Evolutionary conservation across 495 filamentous ascomycete species (phyloP).

Genomic region (Aspergillus haitiensis): DNA sequence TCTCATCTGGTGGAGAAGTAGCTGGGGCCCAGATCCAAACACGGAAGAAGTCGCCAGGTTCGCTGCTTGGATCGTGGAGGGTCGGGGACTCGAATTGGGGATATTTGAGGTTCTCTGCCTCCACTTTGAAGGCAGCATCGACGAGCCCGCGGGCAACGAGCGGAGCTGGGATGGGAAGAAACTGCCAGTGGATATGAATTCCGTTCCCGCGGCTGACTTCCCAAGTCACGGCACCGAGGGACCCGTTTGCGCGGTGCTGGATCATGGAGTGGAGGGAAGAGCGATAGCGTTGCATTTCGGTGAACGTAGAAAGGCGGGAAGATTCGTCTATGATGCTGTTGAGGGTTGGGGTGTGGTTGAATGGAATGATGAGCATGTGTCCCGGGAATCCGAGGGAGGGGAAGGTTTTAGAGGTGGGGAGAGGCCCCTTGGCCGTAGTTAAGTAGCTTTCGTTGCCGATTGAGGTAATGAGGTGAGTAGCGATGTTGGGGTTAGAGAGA

Average conservation of each 20-base stretch:
- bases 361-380: slow-evolving; percentile 89
- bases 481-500: slow-evolving; percentile 75
- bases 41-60: slow-evolving; percentile 76
- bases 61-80: slow-evolving; percentile 45
- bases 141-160: slow-evolving; percentile 67
- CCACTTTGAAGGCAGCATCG: slow-evolving; percentile 78
- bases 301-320: slow-evolving; percentile 54
- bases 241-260: slow-evolving; percentile 41
- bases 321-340: slow-evolving; percentile 58
- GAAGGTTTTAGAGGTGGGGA: slow-evolving; percentile 68
- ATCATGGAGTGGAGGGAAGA: slow-evolving; percentile 70
- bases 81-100: slow-evolving; percentile 47
- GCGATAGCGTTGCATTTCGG: slow-evolving; percentile 81
- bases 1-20: neutral
- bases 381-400: slow-evolving; percentile 70
- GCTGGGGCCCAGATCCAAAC: slow-evolving; percentile 70
- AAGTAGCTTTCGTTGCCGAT: slow-evolving; percentile 84
- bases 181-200: slow-evolving; percentile 94
- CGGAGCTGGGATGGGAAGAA: slow-evolving; percentile 70
- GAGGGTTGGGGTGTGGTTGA: slow-evolving; percentile 72
- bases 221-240: slow-evolving; percentile 82
- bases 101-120: slow-evolving; percentile 74
- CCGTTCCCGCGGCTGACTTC: slow-evolving; percentile 77
- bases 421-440: slow-evolving; percentile 87
- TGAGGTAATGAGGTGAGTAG: slow-evolving; percentile 82